Percentiles rank a stretch among this genome's conserved stretches.
Conservation (phyloP, 345 rosid genomes). For the Excoecaria cochinchinensis region DNA sequence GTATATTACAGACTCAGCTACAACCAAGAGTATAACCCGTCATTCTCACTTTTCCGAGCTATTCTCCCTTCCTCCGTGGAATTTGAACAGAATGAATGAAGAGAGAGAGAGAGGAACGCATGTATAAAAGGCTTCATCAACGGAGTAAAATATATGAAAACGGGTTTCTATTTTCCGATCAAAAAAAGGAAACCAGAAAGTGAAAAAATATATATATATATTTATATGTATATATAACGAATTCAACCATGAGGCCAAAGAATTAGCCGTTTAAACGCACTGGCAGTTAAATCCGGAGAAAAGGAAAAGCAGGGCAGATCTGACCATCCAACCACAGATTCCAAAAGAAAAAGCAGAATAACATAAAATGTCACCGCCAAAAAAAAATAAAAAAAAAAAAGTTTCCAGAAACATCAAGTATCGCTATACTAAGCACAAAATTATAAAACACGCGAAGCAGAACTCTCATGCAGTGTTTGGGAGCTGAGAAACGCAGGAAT, state of each 20-base stretch:
- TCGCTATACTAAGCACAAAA: background rate
- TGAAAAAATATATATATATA: too few species aligned
- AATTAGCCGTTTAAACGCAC: background rate
- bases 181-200: background rate
- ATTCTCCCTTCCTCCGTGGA: background rate
- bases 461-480: background rate
- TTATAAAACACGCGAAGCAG: background rate
- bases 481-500: background rate
- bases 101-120: background rate
- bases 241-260: background rate
- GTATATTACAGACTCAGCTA: background rate
- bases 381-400: background rate
- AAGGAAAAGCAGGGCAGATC: conserved; percentile 11
- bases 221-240: too few species aligned
- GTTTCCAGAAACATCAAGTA: background rate
- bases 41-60: background rate
- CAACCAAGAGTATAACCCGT: background rate
- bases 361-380: background rate
- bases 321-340: conserved; percentile 6
- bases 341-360: background rate
- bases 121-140: background rate
- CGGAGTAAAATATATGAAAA: background rate
- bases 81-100: background rate
- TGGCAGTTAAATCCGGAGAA: background rate
- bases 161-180: background rate